Base-by-base conservation (phyloP, 768 basidiomycete genomes). In the Artomyces pyxidatus region DNA sequence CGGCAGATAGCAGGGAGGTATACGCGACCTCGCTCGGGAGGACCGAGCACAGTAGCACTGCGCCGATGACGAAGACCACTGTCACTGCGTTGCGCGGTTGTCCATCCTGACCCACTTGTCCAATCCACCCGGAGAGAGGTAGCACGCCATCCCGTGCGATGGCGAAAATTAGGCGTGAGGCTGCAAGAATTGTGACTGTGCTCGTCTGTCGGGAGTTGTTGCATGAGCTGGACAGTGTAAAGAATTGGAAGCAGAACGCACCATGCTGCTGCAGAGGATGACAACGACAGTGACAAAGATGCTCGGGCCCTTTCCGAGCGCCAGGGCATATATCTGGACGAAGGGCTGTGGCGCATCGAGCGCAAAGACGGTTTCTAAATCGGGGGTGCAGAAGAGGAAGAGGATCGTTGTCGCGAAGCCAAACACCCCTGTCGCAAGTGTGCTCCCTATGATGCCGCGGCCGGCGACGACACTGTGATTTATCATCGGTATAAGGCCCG, bases 81-180 rank as follows among this genome's bases (percentile, higher is more conserved):
- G 88, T 88, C 11, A 93, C 81, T 14, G 91, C 91, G 60, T 90
- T 83, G 45, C 72, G 75, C 0, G 92, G 92, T 58, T 92, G 85
- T 2, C 88, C 85, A 16, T 74, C 65, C 0, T 65, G 55, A 40
- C 85, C 83, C 37, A 93, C 85, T 50, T 72, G 66, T 39, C 87
- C 81, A 45, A 95, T 85, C 91, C 90, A 94, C 6, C 68, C 54
- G 0, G 86, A 89, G 42, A 88, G 61, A 1, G 92, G 92, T 7
- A 95, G 71, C 1, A 94, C 88, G 21, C 92, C 92, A 58, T 95
- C 91, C 47, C 92, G 82, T 16, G 91, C 91, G 40, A 95, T 86
- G 9, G 91, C 91, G 59, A 88, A 95, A 35, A 95, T 77, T 21
- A 95, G 75, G 8, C 92, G 79, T 8, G 89, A 92, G 14, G 91